Evolutionary conservation across 768 basidiomycete genomes (phyloP).

Genomic region (Sarcodon aspratus): DNA sequence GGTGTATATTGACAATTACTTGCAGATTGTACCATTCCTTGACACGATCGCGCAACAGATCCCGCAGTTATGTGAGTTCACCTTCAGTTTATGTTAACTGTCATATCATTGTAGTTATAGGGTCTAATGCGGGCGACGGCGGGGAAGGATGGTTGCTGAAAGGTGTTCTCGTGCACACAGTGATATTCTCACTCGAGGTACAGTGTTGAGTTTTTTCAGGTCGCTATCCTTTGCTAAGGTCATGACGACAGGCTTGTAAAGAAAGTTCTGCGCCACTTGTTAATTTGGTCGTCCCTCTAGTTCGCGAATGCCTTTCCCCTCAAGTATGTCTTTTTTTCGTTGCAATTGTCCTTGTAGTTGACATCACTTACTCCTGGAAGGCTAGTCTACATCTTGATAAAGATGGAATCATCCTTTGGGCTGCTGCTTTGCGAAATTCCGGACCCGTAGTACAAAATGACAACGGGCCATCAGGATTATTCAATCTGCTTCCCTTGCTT

Average conservation of each 20-base stretch:
- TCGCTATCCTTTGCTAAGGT: not conserved
- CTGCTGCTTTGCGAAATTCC: conserved; percentile 55
- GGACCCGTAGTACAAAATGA: conserved; percentile 30
- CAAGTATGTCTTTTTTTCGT: conserved; percentile 9
- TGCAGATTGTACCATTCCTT: conserved; percentile 59
- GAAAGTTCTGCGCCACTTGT: conserved; percentile 18
- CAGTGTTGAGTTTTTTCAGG: conserved; percentile 6
- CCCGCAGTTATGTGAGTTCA: conserved; percentile 57
- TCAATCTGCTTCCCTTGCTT: conserved; percentile 55
- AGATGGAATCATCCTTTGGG: conserved; percentile 72
- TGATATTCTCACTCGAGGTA: conserved; percentile 63
- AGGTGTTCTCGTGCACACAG: conserved; percentile 52
- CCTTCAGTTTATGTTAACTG: not conserved
- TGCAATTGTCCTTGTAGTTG: not conserved
- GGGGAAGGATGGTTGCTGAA: conserved; percentile 67
- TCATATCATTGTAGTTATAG: not conserved
- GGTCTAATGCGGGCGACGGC: conserved; percentile 40
- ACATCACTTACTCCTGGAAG: conserved; percentile 21
- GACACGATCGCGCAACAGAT: conserved; percentile 50
- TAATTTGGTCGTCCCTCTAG: conserved; percentile 11
- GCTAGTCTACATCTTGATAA: conserved; percentile 60
- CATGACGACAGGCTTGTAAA: conserved; percentile 45
- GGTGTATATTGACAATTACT: not conserved
- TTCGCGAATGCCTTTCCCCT: conserved; percentile 13
- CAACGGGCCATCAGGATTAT: conserved; percentile 37